Conservation (phyloP, 352 stramenopile genomes). For the Globisporangium apiculatum region DNA sequence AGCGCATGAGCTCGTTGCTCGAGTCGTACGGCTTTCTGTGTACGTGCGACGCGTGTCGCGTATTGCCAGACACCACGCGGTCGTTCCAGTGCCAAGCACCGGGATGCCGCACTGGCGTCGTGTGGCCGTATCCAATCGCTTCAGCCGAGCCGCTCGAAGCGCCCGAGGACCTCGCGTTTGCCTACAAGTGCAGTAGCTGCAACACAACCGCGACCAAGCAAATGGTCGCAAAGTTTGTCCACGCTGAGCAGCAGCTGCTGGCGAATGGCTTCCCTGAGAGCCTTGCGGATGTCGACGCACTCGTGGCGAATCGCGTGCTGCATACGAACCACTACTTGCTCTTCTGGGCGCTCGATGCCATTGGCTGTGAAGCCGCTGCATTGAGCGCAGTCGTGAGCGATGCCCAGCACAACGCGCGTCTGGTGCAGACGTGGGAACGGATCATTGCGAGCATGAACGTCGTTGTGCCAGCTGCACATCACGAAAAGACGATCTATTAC, state of each 20-base stretch:
- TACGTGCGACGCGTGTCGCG: slow-evolving; percentile 46
- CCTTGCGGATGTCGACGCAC: slow-evolving; percentile 43
- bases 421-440: slow-evolving; percentile 53
- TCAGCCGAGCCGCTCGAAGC: slow-evolving; percentile 13
- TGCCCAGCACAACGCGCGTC: slow-evolving; percentile 19
- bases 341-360: slow-evolving; percentile 69
- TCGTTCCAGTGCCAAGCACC: slow-evolving; percentile 40
- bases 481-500: slow-evolving; percentile 85
- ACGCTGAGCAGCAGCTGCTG: slow-evolving; percentile 41
- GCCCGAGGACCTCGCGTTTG: slow-evolving; percentile 38
- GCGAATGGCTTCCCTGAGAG: slow-evolving; percentile 57
- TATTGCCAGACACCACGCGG: slow-evolving; percentile 40
- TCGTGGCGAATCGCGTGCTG: slow-evolving; percentile 39
- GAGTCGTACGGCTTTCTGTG: slow-evolving; percentile 67
- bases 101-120: slow-evolving; percentile 28
- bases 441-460: slow-evolving; percentile 69
- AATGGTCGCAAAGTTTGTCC: slow-evolving; percentile 29
- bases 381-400: slow-evolving; percentile 28
- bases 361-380: slow-evolving; percentile 50
- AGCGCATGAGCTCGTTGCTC: slow-evolving; percentile 46
- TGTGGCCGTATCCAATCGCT: slow-evolving; percentile 36
- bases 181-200: slow-evolving; percentile 51
- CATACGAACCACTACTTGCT: slow-evolving; percentile 67
- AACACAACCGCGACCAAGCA: slow-evolving; percentile 21
- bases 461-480: slow-evolving; percentile 52